Conservation (phyloP, 441 rosid genomes). For the Corymbia citriodora region DNA sequence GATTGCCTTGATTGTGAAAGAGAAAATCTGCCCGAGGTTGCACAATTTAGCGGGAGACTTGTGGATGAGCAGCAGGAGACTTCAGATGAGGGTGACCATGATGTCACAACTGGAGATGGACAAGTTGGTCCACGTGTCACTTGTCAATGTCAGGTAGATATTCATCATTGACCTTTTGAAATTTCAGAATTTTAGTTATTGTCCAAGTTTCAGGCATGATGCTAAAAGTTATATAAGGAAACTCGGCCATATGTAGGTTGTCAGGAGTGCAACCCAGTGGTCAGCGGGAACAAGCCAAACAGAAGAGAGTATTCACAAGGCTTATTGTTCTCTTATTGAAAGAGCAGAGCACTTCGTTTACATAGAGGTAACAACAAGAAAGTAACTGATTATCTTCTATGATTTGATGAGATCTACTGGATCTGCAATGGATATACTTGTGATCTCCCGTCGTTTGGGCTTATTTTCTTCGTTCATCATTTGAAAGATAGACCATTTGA, state of each 20-base stretch:
- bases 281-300: constrained; percentile 78
- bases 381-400: not conserved
- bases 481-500: not conserved
- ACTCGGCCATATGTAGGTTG: constrained; percentile 18
- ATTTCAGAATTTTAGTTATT: not conserved
- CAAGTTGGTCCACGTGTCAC: constrained; percentile 39
- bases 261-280: constrained; percentile 76
- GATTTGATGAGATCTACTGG: not conserved
- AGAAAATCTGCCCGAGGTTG: constrained; percentile 3
- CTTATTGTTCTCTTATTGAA: constrained; percentile 87
- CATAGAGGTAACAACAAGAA: constrained; percentile 63
- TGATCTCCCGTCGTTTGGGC: not conserved
- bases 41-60: not conserved
- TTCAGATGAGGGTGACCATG: constrained; percentile 22
- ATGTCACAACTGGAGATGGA: constrained; percentile 16
- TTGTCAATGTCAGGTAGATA: constrained; percentile 53
- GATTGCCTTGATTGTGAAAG: constrained; percentile 11
- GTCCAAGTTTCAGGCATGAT: not conserved
- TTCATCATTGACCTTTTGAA: not conserved
- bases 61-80: constrained; percentile 27
- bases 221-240: constrained; percentile 22
- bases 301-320: constrained; percentile 92
- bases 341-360: constrained; percentile 90
- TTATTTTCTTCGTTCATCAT: not conserved
- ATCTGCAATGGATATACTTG: not conserved